Base-by-base conservation (phyloP, 148 eudicot genomes). In the Agrostemma githago region DNA sequence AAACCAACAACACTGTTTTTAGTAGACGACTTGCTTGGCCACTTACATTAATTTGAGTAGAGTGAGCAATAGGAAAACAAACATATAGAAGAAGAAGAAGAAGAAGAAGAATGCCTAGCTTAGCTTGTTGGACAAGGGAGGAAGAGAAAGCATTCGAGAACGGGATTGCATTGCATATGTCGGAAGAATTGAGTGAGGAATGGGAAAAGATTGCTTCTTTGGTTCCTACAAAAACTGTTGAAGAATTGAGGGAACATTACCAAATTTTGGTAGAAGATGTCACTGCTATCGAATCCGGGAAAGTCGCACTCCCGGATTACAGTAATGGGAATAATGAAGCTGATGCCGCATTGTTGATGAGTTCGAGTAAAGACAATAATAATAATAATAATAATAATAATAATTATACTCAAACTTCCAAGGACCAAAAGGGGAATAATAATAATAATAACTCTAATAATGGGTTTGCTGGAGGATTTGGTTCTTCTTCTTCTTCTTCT, bases 131-230 rank as follows among this genome's bases (percentile, higher is more conserved):
- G 97, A 86, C 85, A 69, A 82, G 90, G 76, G 92, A 89, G 73
- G 94, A 92, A 78, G 97, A 89, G 80, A 92, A 86, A 51, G 87
- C 88, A 1, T 92, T 92, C 34, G 97, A 92, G 75, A 86, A 92
- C 59, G 94, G 85, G 70, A 88, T 92, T 71, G 94, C 97, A 7
- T 66, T 81, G 70, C 89, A 86, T 65, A 85, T 82, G 75, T 16
- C 42, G 11, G 71, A 58, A 3, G 76, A 81, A n/a, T 78, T 79
- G 12, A 70, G 70, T 15, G 72, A 74, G 53, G 74, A 85, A 48
- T 92, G 94, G 94, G 83, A 79, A 63, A 82, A 81, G 81, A 80
- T 92, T 63, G 86, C 85, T 51, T 81, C 84, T 0, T 57, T 84
- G 81, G 92, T 92, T 60, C 89, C 97, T 0, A 83, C 75, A 1